A percentile compares a stretch with the other conserved stretches of the same genome.
phyloP scores from a whole-genome alignment of 257 asterid species.

The Scutellaria barbata region DNA sequence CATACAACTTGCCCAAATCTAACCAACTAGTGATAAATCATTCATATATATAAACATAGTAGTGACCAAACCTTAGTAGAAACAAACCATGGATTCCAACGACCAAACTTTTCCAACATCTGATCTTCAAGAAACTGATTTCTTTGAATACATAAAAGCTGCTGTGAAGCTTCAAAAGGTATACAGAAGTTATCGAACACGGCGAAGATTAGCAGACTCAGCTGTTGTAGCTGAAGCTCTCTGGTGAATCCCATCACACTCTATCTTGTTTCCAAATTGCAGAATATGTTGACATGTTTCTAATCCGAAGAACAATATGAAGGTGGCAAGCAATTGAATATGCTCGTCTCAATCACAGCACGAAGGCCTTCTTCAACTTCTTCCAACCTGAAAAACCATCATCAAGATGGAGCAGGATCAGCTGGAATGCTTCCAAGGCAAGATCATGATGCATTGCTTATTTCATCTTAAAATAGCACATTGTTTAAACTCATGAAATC shows the following conservation, averaged over 20 bases:
- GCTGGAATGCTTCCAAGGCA: conserved; percentile 80
- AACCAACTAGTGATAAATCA: neutral
- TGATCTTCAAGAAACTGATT: conserved; percentile 12
- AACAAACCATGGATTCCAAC: conserved; percentile 31
- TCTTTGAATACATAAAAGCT: conserved; percentile 41
- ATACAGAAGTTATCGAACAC: conserved; percentile 79
- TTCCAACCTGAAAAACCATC: conserved; percentile 61
- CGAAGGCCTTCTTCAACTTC: conserved; percentile 70
- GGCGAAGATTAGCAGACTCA: conserved; percentile 81
- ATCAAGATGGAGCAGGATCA: conserved; percentile 73
- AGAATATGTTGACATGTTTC: neutral
- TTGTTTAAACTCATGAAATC: neutral
- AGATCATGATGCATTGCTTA: conserved; percentile 26
- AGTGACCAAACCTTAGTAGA: neutral
- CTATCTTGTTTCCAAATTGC: neutral
- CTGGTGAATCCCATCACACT: conserved; percentile 49
- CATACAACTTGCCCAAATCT: neutral
- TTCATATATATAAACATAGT: conserved; percentile 14
- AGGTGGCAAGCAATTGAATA: conserved; percentile 70
- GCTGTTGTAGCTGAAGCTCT: conserved; percentile 81
- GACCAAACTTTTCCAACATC: conserved; percentile 29
- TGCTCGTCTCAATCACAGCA: conserved; percentile 71
- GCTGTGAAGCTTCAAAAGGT: conserved; percentile 83
- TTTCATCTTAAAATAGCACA: neutral
- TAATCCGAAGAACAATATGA: conserved; percentile 24